Percentiles rank a stretch among this genome's conserved stretches.
These are phyloP conservation scores for Vachellia collinsii DNA, from an alignment of 306 rosid genomes.

Conservation along the genomic window DNA sequence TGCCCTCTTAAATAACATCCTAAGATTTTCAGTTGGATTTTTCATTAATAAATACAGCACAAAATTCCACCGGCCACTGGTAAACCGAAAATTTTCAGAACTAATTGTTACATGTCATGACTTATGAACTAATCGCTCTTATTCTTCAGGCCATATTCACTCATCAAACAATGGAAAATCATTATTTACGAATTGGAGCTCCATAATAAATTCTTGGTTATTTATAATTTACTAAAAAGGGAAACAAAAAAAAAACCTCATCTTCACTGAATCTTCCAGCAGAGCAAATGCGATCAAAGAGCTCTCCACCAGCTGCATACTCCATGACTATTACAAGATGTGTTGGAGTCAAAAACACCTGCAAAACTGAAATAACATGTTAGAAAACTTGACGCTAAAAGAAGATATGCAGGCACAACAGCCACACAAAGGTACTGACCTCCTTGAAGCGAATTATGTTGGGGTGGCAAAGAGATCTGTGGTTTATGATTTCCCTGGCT, in stretches of 20 bases:
- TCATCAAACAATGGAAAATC: conserved; percentile 27
- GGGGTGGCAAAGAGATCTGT: conserved; percentile 61
- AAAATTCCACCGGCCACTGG: neutral
- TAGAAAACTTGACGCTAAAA: neutral
- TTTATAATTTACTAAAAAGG: neutral
- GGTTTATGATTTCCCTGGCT: conserved; percentile 63
- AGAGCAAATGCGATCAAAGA: conserved; percentile 54
- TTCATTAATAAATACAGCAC: neutral
- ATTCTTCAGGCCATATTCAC: conserved; percentile 7
- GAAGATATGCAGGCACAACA: neutral
- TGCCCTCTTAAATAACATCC: neutral
- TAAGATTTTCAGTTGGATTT: neutral
- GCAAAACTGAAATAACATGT: conserved; percentile 29
- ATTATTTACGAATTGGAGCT: neutral
- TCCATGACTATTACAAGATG: conserved; percentile 78
- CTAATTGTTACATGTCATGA: neutral
- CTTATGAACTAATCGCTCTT: neutral
- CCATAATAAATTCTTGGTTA: neutral
- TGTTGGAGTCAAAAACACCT: conserved; percentile 69
- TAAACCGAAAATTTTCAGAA: neutral
- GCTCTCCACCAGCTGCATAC: conserved; percentile 71
- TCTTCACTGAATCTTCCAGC: conserved; percentile 56
- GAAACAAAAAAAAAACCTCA: conserved; percentile 52
- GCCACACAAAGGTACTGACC: conserved; percentile 34
- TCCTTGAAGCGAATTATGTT: conserved; percentile 59